These are phyloP conservation scores for Fagus crenata DNA, from an alignment of 306 rosid genomes.

Conservation along the genomic window DNA sequence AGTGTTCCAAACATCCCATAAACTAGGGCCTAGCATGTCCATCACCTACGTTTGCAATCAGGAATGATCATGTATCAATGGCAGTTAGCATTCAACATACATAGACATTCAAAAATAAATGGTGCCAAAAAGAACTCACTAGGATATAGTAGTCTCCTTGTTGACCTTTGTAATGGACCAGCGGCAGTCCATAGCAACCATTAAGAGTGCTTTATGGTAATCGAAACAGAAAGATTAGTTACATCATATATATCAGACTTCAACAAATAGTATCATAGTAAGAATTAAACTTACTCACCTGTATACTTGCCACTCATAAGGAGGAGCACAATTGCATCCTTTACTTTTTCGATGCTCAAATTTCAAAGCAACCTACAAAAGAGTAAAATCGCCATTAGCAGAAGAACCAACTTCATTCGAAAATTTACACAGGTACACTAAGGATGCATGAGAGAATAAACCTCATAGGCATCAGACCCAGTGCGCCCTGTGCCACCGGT, in stretches of 20 bases:
- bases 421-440: background rate
- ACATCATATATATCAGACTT: constrained; percentile 12
- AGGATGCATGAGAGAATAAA: constrained; percentile 20
- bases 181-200: constrained; percentile 88
- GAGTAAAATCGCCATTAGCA: constrained; percentile 4
- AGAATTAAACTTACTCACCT: constrained; percentile 56
- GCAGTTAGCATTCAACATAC: constrained; percentile 9
- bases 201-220: constrained; percentile 56
- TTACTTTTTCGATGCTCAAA: constrained; percentile 91
- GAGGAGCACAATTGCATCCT: constrained; percentile 92
- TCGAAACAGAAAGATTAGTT: constrained; percentile 25
- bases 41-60: constrained; percentile 57
- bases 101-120: background rate
- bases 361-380: constrained; percentile 79
- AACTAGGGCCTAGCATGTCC: constrained; percentile 98
- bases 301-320: constrained; percentile 95
- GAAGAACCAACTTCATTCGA: constrained; percentile 7
- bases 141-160: constrained; percentile 94
- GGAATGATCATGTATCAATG: background rate
- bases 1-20: constrained; percentile 94
- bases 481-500: constrained; percentile 56
- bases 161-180: constrained; percentile 89
- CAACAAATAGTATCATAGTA: background rate
- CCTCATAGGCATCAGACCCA: constrained; percentile 86
- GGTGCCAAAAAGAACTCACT: constrained; percentile 45